A percentile compares a stretch with the other conserved stretches of the same genome.
Evolutionary conservation across 768 basidiomycete species (phyloP).

Genomic region (Suillus occidentalis): DNA sequence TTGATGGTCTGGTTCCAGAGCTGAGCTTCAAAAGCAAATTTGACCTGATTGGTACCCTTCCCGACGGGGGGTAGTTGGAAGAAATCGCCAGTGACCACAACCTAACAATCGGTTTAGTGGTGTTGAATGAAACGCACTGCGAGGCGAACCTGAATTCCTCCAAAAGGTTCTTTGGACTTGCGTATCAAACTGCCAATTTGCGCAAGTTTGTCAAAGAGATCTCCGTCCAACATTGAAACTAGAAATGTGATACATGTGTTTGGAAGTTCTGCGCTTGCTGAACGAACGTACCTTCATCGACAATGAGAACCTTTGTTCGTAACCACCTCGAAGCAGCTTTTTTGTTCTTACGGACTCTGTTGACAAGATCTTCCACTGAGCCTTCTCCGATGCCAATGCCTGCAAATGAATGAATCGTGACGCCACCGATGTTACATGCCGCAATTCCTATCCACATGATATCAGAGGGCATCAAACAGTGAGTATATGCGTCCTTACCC

Average conservation of each 20-base stretch:
- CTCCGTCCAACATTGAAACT: constrained; percentile 99
- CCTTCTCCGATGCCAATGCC: constrained; percentile 87
- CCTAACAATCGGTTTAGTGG: constrained; percentile 37
- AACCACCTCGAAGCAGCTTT: constrained; percentile 81
- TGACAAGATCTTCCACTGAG: constrained; percentile 55
- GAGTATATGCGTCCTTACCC: constrained; percentile 42
- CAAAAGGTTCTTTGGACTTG: constrained; percentile 72
- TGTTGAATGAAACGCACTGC: neutral
- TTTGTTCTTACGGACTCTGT: constrained; percentile 76
- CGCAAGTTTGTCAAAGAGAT: constrained; percentile 88
- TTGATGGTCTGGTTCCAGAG: constrained; percentile 74
- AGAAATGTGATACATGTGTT: constrained; percentile 1
- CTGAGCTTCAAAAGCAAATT: constrained; percentile 91
- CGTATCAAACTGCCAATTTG: constrained; percentile 65
- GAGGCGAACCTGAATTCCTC: constrained; percentile 80
- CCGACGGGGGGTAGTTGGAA: constrained; percentile 95
- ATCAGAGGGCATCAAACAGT: neutral
- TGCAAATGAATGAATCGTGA: constrained; percentile 94
- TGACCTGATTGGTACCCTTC: constrained; percentile 57
- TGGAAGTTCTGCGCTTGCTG: neutral
- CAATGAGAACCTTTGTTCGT: constrained; percentile 80
- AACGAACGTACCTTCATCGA: constrained; percentile 65
- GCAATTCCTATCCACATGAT: constrained; percentile 65
- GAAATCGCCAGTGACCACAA: constrained; percentile 95
- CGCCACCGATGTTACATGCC: constrained; percentile 95